These are phyloP conservation scores for Spizellomyces punctatus DNA, from an alignment of 192 early-diverging fungal genomes.

Conservation along the genomic window DNA sequence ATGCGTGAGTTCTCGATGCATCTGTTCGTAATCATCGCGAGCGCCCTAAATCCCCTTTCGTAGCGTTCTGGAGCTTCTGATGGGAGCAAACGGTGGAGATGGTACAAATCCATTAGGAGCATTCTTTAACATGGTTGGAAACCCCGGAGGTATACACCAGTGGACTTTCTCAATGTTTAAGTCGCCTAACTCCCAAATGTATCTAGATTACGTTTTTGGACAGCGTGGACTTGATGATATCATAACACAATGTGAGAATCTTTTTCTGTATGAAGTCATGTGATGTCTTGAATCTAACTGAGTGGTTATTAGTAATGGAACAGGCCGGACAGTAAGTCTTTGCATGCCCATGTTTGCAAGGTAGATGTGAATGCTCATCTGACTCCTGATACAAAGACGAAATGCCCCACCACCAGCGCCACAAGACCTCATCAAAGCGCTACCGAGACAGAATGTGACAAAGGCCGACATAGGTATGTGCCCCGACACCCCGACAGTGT, in stretches of 20 bases:
- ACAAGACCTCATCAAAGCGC: slow-evolving; percentile 69
- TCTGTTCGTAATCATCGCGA: too few relatives aligned
- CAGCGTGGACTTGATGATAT: slow-evolving; percentile 84
- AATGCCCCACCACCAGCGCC: slow-evolving; percentile 82
- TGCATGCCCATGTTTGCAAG: background rate
- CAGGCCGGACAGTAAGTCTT: slow-evolving; percentile 31
- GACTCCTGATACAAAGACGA: slow-evolving; percentile 40
- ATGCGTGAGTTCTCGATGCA: slow-evolving; percentile 11
- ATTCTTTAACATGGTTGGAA: slow-evolving; percentile 46
- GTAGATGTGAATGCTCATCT: background rate
- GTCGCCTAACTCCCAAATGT: background rate
- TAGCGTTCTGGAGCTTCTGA: slow-evolving; percentile 15
- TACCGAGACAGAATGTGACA: slow-evolving; percentile 59
- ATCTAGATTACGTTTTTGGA: slow-evolving; percentile 82
- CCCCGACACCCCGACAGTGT: too few relatives aligned
- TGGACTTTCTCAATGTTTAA: background rate
- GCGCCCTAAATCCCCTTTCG: too few relatives aligned
- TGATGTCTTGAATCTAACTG: background rate
- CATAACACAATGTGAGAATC: slow-evolving; percentile 65
- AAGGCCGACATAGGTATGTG: slow-evolving; percentile 54
- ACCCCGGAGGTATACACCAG: slow-evolving; percentile 34
- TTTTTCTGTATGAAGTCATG: too few relatives aligned
- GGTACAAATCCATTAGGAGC: slow-evolving; percentile 20
- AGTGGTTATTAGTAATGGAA: slow-evolving; percentile 41
- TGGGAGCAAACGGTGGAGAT: slow-evolving; percentile 5